Percentiles rank a stretch among this genome's conserved stretches.
phyloP scores from a whole-genome alignment of 345 rosid genomes.

The Camelina laxa region DNA sequence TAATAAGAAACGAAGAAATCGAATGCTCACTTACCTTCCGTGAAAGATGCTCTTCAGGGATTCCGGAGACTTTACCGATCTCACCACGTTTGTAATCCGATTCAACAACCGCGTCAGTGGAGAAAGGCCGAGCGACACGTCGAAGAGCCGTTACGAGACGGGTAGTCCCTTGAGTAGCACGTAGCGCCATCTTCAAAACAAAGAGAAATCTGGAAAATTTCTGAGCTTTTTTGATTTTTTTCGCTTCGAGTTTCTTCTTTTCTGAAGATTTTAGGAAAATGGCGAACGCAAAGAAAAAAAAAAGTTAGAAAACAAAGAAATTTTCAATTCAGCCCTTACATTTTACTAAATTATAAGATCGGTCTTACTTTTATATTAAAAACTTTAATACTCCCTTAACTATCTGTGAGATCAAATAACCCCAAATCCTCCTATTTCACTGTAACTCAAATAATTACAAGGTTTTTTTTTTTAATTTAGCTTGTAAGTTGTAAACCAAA shows the following conservation, averaged over 20 bases:
- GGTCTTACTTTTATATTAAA: background rate
- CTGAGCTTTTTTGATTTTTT: constrained; percentile 8
- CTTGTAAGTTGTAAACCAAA: too few species aligned
- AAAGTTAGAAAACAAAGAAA: background rate
- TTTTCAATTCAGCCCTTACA: constrained; percentile 7
- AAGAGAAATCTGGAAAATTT: constrained; percentile 25
- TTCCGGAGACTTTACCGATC: constrained; percentile 89
- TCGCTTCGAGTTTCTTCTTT: constrained; percentile 17
- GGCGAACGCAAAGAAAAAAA: background rate
- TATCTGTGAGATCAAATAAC: background rate
- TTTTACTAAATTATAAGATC: background rate
- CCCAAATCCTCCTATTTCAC: background rate
- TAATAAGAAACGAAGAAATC: background rate
- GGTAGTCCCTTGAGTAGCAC: constrained; percentile 54
- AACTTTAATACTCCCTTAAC: background rate
- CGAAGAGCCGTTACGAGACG: constrained; percentile 43
- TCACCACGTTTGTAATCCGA: constrained; percentile 77
- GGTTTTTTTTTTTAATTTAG: too few species aligned
- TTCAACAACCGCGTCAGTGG: constrained; percentile 76
- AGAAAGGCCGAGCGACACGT: constrained; percentile 52
- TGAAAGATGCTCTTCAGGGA: constrained; percentile 84
- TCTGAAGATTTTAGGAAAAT: constrained; percentile 18
- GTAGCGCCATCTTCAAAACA: constrained; percentile 66
- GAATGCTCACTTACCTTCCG: constrained; percentile 54
- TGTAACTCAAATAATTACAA: background rate